Percentiles rank a stretch among this genome's conserved stretches.
Conservation (phyloP, 208 protist genomes). For the Balamuthia mandrillaris region DNA sequence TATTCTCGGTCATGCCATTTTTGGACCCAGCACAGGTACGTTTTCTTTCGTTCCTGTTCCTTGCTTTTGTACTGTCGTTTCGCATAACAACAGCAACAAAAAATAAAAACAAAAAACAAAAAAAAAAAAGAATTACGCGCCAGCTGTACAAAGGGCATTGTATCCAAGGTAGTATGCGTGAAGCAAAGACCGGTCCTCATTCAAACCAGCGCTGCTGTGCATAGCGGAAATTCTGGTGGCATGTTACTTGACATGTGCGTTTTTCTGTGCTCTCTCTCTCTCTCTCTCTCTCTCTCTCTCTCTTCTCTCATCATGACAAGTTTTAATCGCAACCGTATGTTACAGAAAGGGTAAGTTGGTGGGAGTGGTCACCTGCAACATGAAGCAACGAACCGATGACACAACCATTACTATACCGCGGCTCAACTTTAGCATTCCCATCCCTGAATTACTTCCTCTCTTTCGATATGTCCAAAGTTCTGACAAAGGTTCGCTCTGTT, state of each 20-base stretch:
- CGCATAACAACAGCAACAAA: no score
- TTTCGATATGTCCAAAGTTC: no score
- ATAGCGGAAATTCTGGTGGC: conserved; percentile 7
- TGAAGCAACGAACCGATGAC: not conserved
- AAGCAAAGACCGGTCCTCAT: not conserved
- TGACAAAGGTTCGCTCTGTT: no score
- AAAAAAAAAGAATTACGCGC: no score
- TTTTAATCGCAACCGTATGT: not conserved
- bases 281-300: no score
- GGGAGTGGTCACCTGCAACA: conserved; percentile 22
- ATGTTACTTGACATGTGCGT: not conserved
- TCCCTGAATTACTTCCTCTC: no score
- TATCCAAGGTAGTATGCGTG: not conserved
- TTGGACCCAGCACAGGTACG: no score
- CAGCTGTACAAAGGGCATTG: not conserved
- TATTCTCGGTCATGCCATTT: no score
- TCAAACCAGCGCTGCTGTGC: not conserved
- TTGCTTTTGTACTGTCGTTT: no score
- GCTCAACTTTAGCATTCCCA: conserved; percentile 19
- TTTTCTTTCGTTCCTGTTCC: no score
- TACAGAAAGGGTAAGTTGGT: not conserved
- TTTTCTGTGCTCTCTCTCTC: no score
- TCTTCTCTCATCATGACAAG: not conserved
- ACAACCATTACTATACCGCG: not conserved
- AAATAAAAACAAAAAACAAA: no score